Percentiles rank a stretch among this genome's conserved stretches.
These are phyloP conservation scores for Pseudogymnoascus sp. DNA, from an alignment of 2,329 filamentous ascomycete genomes.

Conservation along the genomic window DNA sequence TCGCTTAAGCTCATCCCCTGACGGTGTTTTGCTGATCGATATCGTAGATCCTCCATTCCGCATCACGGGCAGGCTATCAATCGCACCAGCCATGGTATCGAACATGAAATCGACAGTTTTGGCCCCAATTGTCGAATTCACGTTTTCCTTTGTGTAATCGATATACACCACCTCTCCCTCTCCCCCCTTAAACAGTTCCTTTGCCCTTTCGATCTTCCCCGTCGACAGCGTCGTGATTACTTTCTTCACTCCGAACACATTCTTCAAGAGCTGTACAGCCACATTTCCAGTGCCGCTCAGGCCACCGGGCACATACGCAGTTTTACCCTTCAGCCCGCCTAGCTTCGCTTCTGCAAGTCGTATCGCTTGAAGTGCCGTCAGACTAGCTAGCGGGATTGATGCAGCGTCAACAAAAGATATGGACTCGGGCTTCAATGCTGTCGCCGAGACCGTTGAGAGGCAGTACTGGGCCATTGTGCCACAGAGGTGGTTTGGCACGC, in stretches of 20 bases:
- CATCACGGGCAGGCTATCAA: constrained; percentile 35
- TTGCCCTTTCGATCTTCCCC: constrained; percentile 39
- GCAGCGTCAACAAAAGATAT: constrained; percentile 37
- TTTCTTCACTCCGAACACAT: constrained; percentile 38
- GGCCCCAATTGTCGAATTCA: constrained; percentile 31
- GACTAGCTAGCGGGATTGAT: constrained; percentile 35
- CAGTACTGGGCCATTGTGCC: constrained; percentile 27
- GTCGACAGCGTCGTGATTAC: constrained; percentile 47
- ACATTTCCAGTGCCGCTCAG: constrained; percentile 41
- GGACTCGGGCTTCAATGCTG: constrained; percentile 32
- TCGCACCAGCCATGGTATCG: constrained; percentile 38
- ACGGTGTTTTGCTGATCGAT: constrained; percentile 31
- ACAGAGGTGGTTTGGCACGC: constrained; percentile 27
- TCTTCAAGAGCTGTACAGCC: constrained; percentile 42
- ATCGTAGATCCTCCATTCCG: constrained; percentile 31
- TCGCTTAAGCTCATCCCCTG: constrained; percentile 30
- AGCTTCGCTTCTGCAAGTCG: constrained; percentile 4
- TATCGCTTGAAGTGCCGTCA: constrained; percentile 33
- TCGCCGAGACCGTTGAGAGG: constrained; percentile 18
- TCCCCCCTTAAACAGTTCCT: constrained; percentile 23
- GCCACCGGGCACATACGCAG: constrained; percentile 41
- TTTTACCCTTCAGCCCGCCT: constrained; percentile 13
- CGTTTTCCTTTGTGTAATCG: constrained; percentile 40
- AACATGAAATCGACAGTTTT: constrained; percentile 43
- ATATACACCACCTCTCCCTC: constrained; percentile 37